These are phyloP conservation scores for Annulohypoxylon stygium DNA, from an alignment of 495 filamentous ascomycete genomes.

Conservation along the genomic window DNA sequence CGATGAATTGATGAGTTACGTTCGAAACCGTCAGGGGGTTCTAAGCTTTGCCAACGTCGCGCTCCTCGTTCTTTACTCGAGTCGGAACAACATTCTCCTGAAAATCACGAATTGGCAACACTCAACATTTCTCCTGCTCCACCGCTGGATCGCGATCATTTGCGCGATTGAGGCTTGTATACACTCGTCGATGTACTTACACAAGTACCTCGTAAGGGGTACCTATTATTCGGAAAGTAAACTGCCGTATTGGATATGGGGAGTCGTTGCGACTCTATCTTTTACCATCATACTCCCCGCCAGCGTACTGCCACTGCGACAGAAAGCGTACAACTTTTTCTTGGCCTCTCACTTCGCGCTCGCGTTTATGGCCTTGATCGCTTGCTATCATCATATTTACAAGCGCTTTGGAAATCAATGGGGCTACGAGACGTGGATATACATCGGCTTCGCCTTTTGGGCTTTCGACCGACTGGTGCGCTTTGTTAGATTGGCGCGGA, in stretches of 20 bases:
- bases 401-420: slow-evolving; percentile 48
- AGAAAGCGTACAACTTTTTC: slow-evolving; percentile 49
- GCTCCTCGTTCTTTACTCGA: slow-evolving; percentile 62
- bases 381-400: slow-evolving; percentile 54
- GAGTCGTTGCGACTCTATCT: slow-evolving; percentile 49
- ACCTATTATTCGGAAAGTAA: slow-evolving; percentile 38
- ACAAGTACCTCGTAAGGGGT: slow-evolving; percentile 37
- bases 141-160: slow-evolving; percentile 67
- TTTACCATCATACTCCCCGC: slow-evolving; percentile 43
- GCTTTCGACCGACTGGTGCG: slow-evolving; percentile 55
- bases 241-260: slow-evolving; percentile 55
- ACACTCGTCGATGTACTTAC: slow-evolving; percentile 57
- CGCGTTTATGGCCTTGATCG: slow-evolving; percentile 46
- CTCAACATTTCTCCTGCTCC: slow-evolving; percentile 64
- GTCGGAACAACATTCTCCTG: slow-evolving; percentile 67
- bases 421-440: slow-evolving; percentile 60
- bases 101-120: slow-evolving; percentile 68
- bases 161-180: slow-evolving; percentile 63
- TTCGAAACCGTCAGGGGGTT: slow-evolving; percentile 62
- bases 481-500: slow-evolving; percentile 48
- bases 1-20: slow-evolving; percentile 41
- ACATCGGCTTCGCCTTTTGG: slow-evolving; percentile 55
- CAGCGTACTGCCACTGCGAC: slow-evolving; percentile 38
- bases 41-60: slow-evolving; percentile 64
- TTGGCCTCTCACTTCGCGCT: slow-evolving; percentile 46